Conservation (phyloP, 306 rosid species). For the Benincasa hispida region DNA sequence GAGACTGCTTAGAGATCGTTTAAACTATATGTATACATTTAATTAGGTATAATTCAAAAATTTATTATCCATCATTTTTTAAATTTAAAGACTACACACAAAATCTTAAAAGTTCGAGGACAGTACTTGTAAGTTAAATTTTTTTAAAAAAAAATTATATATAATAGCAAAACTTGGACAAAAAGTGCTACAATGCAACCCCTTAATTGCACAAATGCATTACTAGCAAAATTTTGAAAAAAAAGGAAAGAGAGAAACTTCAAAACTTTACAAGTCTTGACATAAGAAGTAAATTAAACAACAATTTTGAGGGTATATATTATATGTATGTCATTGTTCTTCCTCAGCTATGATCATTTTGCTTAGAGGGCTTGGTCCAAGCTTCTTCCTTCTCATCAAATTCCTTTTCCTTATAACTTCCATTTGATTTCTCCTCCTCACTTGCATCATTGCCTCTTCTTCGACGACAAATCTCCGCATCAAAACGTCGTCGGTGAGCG, state of each 20-base stretch:
- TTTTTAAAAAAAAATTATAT: neutral
- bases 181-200: neutral
- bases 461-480: slow-evolving; percentile 85
- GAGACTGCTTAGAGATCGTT: too few relatives aligned
- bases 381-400: slow-evolving; percentile 48
- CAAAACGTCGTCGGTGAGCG: slow-evolving; percentile 79
- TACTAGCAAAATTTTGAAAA: neutral
- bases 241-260: neutral
- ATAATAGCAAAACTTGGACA: neutral
- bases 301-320: neutral
- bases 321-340: slow-evolving; percentile 9
- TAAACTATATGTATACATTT: too few relatives aligned
- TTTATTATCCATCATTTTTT: too few relatives aligned
- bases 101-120: too few relatives aligned
- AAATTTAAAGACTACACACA: too few relatives aligned
- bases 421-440: slow-evolving; percentile 79
- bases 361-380: slow-evolving; percentile 85
- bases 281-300: neutral
- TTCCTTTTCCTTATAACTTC: slow-evolving; percentile 64
- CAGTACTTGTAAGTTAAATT: too few relatives aligned
- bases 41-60: too few relatives aligned
- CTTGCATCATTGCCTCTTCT: slow-evolving; percentile 97
- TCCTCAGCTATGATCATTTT: slow-evolving; percentile 56
- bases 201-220: neutral
- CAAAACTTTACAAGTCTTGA: neutral